Evolutionary conservation across 805 yeast genomes (phyloP).

Genomic region (Torulaspora quercuum): DNA sequence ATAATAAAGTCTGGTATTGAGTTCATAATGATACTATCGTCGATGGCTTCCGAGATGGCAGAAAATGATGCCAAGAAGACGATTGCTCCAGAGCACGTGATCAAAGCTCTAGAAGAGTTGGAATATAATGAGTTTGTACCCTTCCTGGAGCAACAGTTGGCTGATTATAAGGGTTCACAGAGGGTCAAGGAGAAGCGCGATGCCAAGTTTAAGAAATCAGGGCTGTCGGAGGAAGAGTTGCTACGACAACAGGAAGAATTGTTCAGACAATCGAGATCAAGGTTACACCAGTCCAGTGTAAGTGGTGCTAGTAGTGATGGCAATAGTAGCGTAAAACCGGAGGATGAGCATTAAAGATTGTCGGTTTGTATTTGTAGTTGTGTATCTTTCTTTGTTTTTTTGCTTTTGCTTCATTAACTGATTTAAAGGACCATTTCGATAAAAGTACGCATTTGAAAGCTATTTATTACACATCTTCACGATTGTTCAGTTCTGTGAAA

Average conservation of each 20-base stretch:
- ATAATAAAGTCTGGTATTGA: slow-evolving; percentile 94
- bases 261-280: slow-evolving; percentile 71
- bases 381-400: slow-evolving; percentile 2
- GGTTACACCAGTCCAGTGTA: slow-evolving; percentile 44
- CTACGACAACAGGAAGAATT: slow-evolving; percentile 89
- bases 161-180: slow-evolving; percentile 82
- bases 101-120: slow-evolving; percentile 79
- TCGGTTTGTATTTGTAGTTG: slow-evolving; percentile 3
- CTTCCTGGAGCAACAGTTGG: slow-evolving; percentile 71
- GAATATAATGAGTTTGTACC: slow-evolving; percentile 85
- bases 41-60: slow-evolving; percentile 93
- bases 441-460: too few species aligned
- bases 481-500: slow-evolving; percentile 27
- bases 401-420: slow-evolving; percentile 1
- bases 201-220: slow-evolving; percentile 89
- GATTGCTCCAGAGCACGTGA: slow-evolving; percentile 92
- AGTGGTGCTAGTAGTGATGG: slow-evolving; percentile 16
- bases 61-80: slow-evolving; percentile 95
- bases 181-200: slow-evolving; percentile 88
- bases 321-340: slow-evolving; percentile 17
- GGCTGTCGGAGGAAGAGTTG: slow-evolving; percentile 87
- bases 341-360: slow-evolving; percentile 12
- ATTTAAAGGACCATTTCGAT: too few species aligned
- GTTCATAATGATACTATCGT: slow-evolving; percentile 89
- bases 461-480: slow-evolving; percentile 6